Conservation (phyloP, 2,329 filamentous ascomycete genomes). For the Nakataea oryzae region DNA sequence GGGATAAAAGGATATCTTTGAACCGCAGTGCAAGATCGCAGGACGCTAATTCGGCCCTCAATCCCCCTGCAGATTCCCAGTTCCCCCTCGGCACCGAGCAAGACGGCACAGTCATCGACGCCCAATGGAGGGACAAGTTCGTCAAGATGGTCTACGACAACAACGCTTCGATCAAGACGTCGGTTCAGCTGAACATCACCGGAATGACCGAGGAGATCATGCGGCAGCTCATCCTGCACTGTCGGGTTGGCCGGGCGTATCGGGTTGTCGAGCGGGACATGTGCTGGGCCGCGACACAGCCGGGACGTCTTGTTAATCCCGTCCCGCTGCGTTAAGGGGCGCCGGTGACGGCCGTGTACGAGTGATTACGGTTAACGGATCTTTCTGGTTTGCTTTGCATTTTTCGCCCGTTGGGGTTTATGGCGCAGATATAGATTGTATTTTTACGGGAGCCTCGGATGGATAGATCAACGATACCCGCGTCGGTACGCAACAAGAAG, state of each 20-base stretch:
- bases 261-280: background rate
- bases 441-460: too few relatives aligned
- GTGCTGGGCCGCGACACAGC: background rate
- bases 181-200: background rate
- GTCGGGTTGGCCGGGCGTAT: background rate
- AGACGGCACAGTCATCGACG: too few relatives aligned
- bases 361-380: background rate
- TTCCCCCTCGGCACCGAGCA: background rate
- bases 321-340: background rate
- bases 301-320: background rate
- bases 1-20: background rate
- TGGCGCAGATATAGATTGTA: too few relatives aligned
- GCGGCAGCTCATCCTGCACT: background rate
- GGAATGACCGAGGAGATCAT: background rate
- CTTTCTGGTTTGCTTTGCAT: background rate
- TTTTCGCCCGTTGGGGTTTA: background rate
- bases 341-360: background rate
- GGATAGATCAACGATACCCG: too few relatives aligned
- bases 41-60: too few relatives aligned
- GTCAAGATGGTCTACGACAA: background rate
- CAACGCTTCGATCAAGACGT: background rate
- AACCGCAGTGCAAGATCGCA: too few relatives aligned
- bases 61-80: background rate
- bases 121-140: background rate
- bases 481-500: too few relatives aligned